Evolutionary conservation across 208 protist species (phyloP).

Genomic region (Acanthamoeba royreba): DNA sequence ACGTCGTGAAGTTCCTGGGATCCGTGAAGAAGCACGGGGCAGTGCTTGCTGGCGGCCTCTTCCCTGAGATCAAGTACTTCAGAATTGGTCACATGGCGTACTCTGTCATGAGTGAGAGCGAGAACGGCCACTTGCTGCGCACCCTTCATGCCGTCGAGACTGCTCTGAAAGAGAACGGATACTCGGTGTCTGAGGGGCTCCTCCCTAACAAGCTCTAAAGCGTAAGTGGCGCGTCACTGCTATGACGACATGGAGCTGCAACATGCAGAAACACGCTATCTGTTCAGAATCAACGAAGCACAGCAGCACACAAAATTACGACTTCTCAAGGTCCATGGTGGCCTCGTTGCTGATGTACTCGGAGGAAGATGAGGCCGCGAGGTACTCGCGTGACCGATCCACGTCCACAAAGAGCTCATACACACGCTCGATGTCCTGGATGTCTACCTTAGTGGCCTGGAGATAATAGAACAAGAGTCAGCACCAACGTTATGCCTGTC

Average conservation of each 20-base stretch:
- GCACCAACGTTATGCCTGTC: background rate
- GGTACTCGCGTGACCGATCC: conserved; percentile 77
- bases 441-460: conserved; percentile 85
- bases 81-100: background rate
- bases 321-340: background rate
- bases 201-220: background rate
- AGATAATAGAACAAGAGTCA: background rate
- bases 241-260: background rate
- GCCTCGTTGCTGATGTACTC: background rate
- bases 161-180: background rate
- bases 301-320: background rate
- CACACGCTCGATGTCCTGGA: conserved; percentile 95
- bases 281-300: background rate
- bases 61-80: conserved; percentile 57
- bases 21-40: background rate
- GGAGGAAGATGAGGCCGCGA: background rate
- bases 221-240: background rate
- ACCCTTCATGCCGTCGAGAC: background rate
- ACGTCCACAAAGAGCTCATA: conserved; percentile 98
- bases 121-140: background rate
- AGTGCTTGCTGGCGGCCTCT: conserved; percentile 34
- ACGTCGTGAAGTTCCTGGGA: background rate
- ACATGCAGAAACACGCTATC: background rate
- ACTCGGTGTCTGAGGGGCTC: background rate
- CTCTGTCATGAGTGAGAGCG: background rate